These are phyloP conservation scores for Solioccasus polychromus DNA, from an alignment of 768 basidiomycete species.

Conservation along the genomic window DNA sequence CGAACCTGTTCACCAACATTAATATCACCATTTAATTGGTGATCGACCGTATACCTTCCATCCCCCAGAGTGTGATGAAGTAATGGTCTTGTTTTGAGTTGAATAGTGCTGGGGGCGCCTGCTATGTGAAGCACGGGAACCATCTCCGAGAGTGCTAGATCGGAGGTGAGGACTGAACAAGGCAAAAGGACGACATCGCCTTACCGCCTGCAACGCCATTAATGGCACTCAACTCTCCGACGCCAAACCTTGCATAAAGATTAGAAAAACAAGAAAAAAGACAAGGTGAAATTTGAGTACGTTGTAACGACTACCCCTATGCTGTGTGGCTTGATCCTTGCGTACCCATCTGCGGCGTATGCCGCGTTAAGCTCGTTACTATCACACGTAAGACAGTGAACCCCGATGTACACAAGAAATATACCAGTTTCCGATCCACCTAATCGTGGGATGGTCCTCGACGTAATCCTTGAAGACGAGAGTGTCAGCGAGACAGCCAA, in stretches of 20 bases:
- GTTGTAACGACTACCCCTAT: constrained; percentile 79
- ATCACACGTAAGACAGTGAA: constrained; percentile 1
- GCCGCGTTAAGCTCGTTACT: constrained; percentile 85
- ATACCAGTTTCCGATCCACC: constrained; percentile 88
- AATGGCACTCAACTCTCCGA: constrained; percentile 88
- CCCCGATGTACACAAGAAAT: background rate
- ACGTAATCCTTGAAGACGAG: constrained; percentile 60
- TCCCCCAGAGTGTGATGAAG: constrained; percentile 90
- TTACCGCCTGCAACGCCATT: constrained; percentile 78
- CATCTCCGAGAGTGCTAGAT: constrained; percentile 76
- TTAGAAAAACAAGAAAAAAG: background rate
- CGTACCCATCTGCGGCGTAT: constrained; percentile 93
- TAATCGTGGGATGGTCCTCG: constrained; percentile 71
- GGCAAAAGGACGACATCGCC: constrained; percentile 2
- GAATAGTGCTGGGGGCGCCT: constrained; percentile 71
- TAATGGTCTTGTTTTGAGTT: constrained; percentile 69
- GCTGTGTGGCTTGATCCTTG: constrained; percentile 73
- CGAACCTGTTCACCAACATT: constrained; percentile 48
- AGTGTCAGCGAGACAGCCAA: background rate
- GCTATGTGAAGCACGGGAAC: constrained; percentile 89
- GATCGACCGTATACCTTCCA: constrained; percentile 46
- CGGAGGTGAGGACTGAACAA: constrained; percentile 1
- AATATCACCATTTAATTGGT: background rate
- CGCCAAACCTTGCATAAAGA: constrained; percentile 62
- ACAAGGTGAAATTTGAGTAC: constrained; percentile 36